Evolutionary conservation across 2,329 filamentous ascomycete species (phyloP).

Genomic region (Domatiomyces globalis): DNA sequence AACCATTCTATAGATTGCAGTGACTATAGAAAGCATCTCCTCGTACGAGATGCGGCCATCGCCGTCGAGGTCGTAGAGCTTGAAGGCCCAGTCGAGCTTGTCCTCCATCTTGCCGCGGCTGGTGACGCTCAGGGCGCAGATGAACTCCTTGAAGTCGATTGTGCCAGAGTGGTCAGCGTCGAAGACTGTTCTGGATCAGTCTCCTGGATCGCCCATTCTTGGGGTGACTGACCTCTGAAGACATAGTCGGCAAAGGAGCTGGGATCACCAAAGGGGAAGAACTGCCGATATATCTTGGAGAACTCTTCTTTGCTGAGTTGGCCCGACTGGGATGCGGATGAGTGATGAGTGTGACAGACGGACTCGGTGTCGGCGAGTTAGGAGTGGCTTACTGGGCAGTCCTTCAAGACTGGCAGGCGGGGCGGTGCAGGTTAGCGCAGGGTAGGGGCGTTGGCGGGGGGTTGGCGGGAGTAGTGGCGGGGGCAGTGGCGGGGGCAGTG

Average conservation of each 20-base stretch:
- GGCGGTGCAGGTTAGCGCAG: constrained; percentile 39
- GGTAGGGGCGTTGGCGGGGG: not conserved
- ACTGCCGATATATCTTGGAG: constrained; percentile 98
- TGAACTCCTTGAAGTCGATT: constrained; percentile 99
- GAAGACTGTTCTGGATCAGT: constrained; percentile 46
- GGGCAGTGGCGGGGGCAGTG: too few species aligned
- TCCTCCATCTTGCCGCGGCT: constrained; percentile 98
- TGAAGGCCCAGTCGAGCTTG: constrained; percentile 98
- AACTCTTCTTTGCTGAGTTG: constrained; percentile 98
- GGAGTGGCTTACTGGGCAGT: constrained; percentile 50
- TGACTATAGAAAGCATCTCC: constrained; percentile 96
- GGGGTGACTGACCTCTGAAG: constrained; percentile 47
- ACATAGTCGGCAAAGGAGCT: constrained; percentile 97
- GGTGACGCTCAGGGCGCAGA: constrained; percentile 92
- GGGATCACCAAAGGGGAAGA: constrained; percentile 96
- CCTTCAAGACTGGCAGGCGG: constrained; percentile 59
- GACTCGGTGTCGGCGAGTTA: not conserved
- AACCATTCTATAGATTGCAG: constrained; percentile 99
- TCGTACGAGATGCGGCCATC: constrained; percentile 99
- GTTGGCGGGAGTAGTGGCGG: too few species aligned
- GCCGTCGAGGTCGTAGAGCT: constrained; percentile 97
- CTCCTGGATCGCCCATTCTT: not conserved
- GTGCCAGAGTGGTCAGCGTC: constrained; percentile 93
- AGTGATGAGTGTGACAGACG: not conserved
- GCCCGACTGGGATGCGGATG: constrained; percentile 41